A percentile compares a stretch with the other conserved stretches of the same genome.
Evolutionary conservation across 495 filamentous ascomycete species (phyloP).

Genomic region (Astrothelium subdiscretum): DNA sequence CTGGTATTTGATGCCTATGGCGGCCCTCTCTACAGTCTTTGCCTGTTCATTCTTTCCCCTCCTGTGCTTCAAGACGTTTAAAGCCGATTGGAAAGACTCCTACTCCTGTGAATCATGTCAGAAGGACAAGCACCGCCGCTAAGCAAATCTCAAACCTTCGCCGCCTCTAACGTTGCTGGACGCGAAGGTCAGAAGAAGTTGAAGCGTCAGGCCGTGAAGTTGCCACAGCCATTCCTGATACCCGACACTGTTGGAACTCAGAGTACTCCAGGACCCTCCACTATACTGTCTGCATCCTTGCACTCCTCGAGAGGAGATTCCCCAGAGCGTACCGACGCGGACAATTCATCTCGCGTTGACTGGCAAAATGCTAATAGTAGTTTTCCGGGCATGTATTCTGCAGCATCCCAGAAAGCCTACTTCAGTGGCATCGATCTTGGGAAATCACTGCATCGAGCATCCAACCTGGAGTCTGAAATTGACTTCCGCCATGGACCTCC

Average conservation of each 20-base stretch:
- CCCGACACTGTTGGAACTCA: background rate
- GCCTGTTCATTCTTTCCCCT: background rate
- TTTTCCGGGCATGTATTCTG: background rate
- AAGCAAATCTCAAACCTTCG: background rate
- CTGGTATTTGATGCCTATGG: background rate
- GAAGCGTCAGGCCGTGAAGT: background rate
- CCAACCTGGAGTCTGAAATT: background rate
- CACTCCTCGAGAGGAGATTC: background rate
- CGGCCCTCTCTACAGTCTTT: background rate
- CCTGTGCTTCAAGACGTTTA: background rate
- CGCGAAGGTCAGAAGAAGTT: background rate
- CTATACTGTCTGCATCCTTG: background rate
- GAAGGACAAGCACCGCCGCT: background rate
- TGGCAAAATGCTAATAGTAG: background rate
- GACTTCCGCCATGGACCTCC: background rate
- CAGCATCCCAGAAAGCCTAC: background rate
- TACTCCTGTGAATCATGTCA: constrained; percentile 1
- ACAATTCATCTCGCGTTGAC: too few relatives aligned
- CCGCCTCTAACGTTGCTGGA: background rate
- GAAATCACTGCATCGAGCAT: background rate
- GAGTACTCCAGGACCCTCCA: background rate
- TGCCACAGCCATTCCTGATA: background rate
- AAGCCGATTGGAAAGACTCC: background rate
- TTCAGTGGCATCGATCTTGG: background rate
- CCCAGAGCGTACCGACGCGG: background rate